Evolutionary conservation across 306 rosid genomes (phyloP).

Genomic region (Cicer pinnatifidum): DNA sequence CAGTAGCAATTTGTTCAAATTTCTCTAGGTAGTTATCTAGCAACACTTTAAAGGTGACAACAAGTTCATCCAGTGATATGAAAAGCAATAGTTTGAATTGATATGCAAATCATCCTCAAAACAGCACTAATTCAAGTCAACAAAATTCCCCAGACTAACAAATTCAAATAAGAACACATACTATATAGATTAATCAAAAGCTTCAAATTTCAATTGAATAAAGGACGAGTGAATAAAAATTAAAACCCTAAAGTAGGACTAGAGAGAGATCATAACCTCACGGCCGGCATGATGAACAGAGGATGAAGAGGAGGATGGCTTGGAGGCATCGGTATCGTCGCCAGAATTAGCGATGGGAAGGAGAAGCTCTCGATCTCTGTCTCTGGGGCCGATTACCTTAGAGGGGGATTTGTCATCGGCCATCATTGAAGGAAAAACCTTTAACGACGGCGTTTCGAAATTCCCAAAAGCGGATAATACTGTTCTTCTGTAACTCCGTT

Average conservation of each 20-base stretch:
- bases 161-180: slow-evolving; percentile 12
- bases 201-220: not conserved
- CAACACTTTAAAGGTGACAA: slow-evolving; percentile 2
- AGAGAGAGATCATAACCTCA: slow-evolving; percentile 55
- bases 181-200: not conserved
- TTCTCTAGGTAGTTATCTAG: too few species aligned
- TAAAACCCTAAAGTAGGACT: slow-evolving; percentile 44
- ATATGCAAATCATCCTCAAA: not conserved
- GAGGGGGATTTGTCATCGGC: slow-evolving; percentile 72
- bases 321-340: slow-evolving; percentile 56
- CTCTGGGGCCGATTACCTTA: slow-evolving; percentile 63
- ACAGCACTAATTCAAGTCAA: slow-evolving; percentile 41
- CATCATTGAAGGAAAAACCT: slow-evolving; percentile 48
- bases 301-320: slow-evolving; percentile 63
- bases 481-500: slow-evolving; percentile 38
- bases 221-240: not conserved
- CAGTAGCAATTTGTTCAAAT: too few species aligned
- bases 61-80: slow-evolving; percentile 5
- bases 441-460: slow-evolving; percentile 50
- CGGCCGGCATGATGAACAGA: slow-evolving; percentile 71
- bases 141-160: not conserved
- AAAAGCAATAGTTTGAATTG: slow-evolving; percentile 11
- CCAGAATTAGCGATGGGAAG: slow-evolving; percentile 71
- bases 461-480: slow-evolving; percentile 20
- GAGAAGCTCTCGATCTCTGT: slow-evolving; percentile 91